Evolutionary conservation across 306 rosid genomes (phyloP), one percentile per base, ranked within the genome.

Genomic region (Glycyrrhiza uralensis): DNA sequence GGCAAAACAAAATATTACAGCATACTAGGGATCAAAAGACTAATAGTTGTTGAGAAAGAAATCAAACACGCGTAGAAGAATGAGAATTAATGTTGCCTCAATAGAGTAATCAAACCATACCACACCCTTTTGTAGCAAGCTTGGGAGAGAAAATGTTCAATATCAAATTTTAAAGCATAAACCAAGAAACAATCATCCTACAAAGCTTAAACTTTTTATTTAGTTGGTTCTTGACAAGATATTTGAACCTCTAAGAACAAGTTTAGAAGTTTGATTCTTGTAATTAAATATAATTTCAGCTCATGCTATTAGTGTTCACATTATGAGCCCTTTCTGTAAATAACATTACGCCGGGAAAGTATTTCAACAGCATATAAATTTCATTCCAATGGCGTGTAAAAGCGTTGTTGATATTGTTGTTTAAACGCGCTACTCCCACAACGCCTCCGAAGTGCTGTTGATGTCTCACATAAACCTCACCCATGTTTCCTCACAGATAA

Each of bases 91-190:
- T 26, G 36, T 24, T 44, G 9, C 6, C 38, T 11, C 35, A 59
- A 22, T 20, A 57, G 32, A 58, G 15, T 65, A n/a, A 61, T 56
- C 39, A 78, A 66, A 57, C 64, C 45, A 46, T n/a, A n/a, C 20
- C 39, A 19, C 23, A 67, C 6, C 35, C 8, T 46, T n/a, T 67
- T 67, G 58, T 22, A 35, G 55, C 57, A 49, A 69, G 17, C 4
- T 13, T 69, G 55, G 56, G 50, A 17, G 19, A 41, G 15, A 6
- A 41, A 52, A 24, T 17, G 13, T 62, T 54, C 17, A 45, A n/a
- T 17, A 45, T 62, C 63, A 61, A 57, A 62, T 32, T 33, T 52
- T 35, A 35, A 70, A 54, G 17, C 55, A 32, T 19, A 45, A 38
- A 54, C 5, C 76, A 49, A 60, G 13, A 66, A 10, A 23, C 56